These are phyloP conservation scores for Beauveria brongniartii DNA, from an alignment of 2,329 filamentous ascomycete species.

Conservation along the genomic window DNA sequence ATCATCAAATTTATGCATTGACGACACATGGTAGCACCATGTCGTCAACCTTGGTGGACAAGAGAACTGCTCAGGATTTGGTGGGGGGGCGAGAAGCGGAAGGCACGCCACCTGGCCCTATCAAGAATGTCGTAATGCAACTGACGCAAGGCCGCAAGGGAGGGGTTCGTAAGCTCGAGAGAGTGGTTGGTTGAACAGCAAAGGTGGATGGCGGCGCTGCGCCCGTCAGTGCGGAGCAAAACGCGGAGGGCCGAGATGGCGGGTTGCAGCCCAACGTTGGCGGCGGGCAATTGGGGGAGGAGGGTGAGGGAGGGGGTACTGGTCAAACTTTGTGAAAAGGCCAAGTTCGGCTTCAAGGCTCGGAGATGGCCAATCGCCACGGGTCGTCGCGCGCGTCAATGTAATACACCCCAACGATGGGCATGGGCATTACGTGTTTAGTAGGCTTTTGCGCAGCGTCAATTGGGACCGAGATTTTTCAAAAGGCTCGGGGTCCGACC, in stretches of 20 bases:
- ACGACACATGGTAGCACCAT: background rate
- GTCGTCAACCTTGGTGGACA: background rate
- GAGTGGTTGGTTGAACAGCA: background rate
- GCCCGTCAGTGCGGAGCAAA: background rate
- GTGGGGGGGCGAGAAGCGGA: no score
- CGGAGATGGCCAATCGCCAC: background rate
- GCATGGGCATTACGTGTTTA: no score
- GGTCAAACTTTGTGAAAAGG: background rate
- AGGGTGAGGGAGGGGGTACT: background rate
- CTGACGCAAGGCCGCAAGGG: background rate
- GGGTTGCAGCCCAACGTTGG: background rate
- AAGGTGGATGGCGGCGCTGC: background rate
- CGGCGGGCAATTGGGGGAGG: background rate
- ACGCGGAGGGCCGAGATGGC: constrained; percentile 4
- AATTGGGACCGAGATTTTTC: no score
- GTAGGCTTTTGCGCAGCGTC: no score
- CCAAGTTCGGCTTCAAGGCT: background rate
- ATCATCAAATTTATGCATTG: no score
- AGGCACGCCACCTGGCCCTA: no score
- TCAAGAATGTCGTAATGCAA: no score
- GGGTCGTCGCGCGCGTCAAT: background rate
- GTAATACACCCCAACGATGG: background rate
- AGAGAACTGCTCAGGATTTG: background rate
- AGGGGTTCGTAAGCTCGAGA: background rate
- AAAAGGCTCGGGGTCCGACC: no score